Evolutionary conservation across 768 basidiomycete species (phyloP), one percentile per base, ranked within the genome.

Genomic region (Nevesoporus exiguus): DNA sequence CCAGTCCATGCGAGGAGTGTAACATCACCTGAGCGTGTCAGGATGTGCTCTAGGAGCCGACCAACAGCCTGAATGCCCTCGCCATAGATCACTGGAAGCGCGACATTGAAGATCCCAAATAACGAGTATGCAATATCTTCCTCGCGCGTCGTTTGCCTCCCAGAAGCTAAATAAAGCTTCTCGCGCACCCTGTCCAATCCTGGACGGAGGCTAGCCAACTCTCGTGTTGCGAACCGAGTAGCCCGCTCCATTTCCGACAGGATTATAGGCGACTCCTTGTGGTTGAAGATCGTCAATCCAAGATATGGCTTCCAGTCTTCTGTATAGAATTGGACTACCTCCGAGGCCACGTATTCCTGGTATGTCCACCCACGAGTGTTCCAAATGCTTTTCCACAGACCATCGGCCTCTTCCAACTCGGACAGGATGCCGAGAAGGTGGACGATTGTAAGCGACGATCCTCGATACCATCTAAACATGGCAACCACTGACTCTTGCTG

Each of bases 1-100:
- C 58, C 58, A n/a, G 36, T 49, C 58, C 58, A 41, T 3, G 40
- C 21, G 2, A 41, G 40, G 7, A 36, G 34, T 15, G 13, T 15
- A 15, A 36, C 34, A 53, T 59, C 47, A 2, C 45, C 48, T 0
- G 51, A 59, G 15, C 27, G 36, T 5, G 30, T 39, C 0, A 59
- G 6, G 8, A 59, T 27, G 3, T 47, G n/a, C 19, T 49, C 42
- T 7, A 29, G 37, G 2, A 39, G 37, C 14, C 47, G 47, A 11
- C 47, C 47, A 1, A 47, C 34, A 3, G 47, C 47, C 5, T 21
- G 47, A 7, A 36, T n/a, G 7, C 47, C 24, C 17, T 37, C 47
- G 0, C 47, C 47, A 15, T 47, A 47, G 9, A 47, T 25, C 10
- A 47, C 24, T 7, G 47, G 34, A 2, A 47, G 31, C 0, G 47